phyloP scores from a whole-genome alignment of 2,329 filamentous ascomycete species.

The Clathrospora elynae region DNA sequence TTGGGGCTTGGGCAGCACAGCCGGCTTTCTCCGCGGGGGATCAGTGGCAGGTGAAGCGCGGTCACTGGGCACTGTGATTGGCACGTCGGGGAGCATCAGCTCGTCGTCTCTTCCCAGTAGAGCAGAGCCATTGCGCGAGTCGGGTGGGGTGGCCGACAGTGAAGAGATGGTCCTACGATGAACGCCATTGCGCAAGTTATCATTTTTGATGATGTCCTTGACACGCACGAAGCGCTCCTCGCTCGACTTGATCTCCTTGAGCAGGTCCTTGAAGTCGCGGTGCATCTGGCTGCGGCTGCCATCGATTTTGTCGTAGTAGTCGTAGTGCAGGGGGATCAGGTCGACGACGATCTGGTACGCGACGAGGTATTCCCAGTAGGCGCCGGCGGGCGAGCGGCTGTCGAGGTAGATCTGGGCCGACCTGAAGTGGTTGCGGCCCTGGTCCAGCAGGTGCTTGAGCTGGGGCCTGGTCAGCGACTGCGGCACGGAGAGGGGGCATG shows the following conservation, averaged over 20 bases:
- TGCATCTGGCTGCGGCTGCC: conserved; percentile 57
- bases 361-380: conserved; percentile 82
- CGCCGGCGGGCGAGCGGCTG: conserved; percentile 64
- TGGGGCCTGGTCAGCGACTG: conserved; percentile 29
- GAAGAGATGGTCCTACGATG: conserved; percentile 26
- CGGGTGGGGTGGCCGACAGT: conserved; percentile 15
- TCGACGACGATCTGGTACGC: conserved; percentile 80
- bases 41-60: conserved; percentile 28
- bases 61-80: conserved; percentile 25
- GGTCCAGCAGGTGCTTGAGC: conserved; percentile 50
- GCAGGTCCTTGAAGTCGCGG: conserved; percentile 51
- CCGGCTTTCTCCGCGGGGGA: conserved; percentile 40
- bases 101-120: conserved; percentile 34
- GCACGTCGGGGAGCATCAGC: conserved; percentile 44
- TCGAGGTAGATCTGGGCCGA: conserved; percentile 60
- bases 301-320: conserved; percentile 68
- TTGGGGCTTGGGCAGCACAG: conserved; percentile 69
- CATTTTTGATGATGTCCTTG: conserved; percentile 57
- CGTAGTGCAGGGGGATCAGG: conserved; percentile 74
- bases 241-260: conserved; percentile 41
- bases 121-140: conserved; percentile 25
- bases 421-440: conserved; percentile 50
- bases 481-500: not conserved
- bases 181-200: conserved; percentile 64
- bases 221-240: conserved; percentile 54